Evolutionary conservation across 257 asterid genomes (phyloP), one percentile per base, ranked within the genome.

Genomic region (Plectranthus barbatus): DNA sequence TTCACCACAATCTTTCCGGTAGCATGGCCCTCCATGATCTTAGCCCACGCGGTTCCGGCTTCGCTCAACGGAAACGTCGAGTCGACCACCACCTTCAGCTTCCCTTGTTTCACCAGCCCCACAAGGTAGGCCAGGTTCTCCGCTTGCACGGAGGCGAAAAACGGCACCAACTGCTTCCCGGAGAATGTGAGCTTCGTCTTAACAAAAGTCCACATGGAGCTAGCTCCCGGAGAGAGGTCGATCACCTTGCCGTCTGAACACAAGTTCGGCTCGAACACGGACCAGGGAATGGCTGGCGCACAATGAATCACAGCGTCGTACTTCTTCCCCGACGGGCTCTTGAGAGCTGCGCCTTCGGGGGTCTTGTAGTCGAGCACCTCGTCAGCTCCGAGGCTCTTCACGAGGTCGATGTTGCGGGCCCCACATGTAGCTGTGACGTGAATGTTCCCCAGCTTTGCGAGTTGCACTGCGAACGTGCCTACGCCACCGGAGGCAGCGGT

Each of bases 341-440:
- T n/a, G n/a, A n/a, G n/a, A n/a, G n/a, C n/a, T n/a, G n/a, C n/a
- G n/a, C n/a, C n/a, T n/a, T n/a, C n/a, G n/a, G n/a, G n/a, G n/a
- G n/a, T n/a, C n/a, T n/a, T n/a, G n/a, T n/a, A n/a, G n/a, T n/a
- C n/a, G n/a, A n/a, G n/a, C n/a, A n/a, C n/a, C n/a, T n/a, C n/a
- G n/a, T n/a, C n/a, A n/a, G n/a, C n/a, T n/a, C n/a, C n/a, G n/a
- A n/a, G n/a, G n/a, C n/a, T n/a, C n/a, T n/a, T n/a, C n/a, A n/a
- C n/a, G n/a, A n/a, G n/a, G n/a, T n/a, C n/a, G n/a, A n/a, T n/a
- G n/a, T n/a, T n/a, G n/a, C n/a, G n/a, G 10, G 86, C 84, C 15
- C 93, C 95, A 40, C 93, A 87, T 0, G 93, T 84, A 10, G 84
- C 95, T 0, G 88, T 80, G 20, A 87, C 86, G 3, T 87, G 90